Conservation (phyloP, 169 alveolate species). For the Perkinsus chesapeaki region DNA sequence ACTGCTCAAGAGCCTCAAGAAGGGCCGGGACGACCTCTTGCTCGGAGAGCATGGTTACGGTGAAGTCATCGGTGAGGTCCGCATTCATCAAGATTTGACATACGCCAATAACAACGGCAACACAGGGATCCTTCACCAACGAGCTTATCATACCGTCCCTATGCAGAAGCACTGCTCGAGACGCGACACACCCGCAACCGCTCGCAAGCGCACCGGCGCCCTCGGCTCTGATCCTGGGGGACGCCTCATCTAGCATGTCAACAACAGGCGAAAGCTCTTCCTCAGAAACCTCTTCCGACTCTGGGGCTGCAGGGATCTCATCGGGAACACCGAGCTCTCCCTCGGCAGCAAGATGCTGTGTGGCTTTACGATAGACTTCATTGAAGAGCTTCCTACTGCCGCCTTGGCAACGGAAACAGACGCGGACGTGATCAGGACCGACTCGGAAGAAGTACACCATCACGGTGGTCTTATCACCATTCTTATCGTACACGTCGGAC, state of each 20-base stretch:
- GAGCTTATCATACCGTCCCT: neutral
- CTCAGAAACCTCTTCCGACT: neutral
- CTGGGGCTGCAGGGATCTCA: neutral
- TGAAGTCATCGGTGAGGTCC: neutral
- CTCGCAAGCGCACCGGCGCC: neutral
- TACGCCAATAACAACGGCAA: neutral
- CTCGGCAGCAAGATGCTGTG: neutral
- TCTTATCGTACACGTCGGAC: neutral
- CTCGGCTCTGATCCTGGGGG: neutral
- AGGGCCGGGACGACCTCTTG: neutral
- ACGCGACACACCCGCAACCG: neutral
- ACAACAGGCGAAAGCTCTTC: neutral
- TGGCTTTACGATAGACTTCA: neutral
- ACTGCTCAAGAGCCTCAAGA: neutral
- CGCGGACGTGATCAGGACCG: neutral
- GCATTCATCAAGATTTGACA: neutral
- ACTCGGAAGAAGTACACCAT: neutral
- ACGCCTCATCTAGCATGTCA: neutral
- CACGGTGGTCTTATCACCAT: neutral
- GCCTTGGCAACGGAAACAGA: neutral
- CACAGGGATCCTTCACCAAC: neutral
- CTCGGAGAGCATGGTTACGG: neutral
- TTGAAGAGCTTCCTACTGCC: neutral
- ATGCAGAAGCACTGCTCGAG: neutral
- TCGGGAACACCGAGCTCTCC: neutral